A percentile compares a stretch with the other conserved stretches of the same genome.
Conservation (phyloP, 2,329 filamentous ascomycete species). For the Sporothrix brasiliensis region DNA sequence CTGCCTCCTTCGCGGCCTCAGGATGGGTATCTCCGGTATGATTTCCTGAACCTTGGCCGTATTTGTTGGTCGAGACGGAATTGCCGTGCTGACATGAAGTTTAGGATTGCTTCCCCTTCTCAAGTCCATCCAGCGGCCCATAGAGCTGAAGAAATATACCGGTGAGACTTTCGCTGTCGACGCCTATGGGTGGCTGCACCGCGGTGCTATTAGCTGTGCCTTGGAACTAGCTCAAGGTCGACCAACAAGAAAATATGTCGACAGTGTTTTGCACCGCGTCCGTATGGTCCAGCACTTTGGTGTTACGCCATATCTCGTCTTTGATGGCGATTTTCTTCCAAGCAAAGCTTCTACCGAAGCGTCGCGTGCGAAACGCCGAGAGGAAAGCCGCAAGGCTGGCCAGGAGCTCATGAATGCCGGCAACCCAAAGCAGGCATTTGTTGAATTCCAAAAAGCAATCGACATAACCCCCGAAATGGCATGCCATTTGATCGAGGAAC, state of each 20-base stretch:
- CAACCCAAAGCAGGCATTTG: constrained; percentile 75
- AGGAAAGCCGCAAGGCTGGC: constrained; percentile 74
- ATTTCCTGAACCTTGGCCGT: neutral
- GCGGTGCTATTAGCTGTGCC: constrained; percentile 86
- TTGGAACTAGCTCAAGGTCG: constrained; percentile 87
- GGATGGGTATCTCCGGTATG: constrained; percentile 38
- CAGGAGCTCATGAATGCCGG: constrained; percentile 80
- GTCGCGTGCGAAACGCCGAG: constrained; percentile 72
- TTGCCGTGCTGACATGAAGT: neutral
- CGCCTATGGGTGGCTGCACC: constrained; percentile 97
- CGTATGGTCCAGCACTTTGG: constrained; percentile 94
- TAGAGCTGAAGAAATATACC: constrained; percentile 80
- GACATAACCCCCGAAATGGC: constrained; percentile 98
- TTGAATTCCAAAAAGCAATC: constrained; percentile 90
- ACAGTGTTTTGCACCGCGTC: constrained; percentile 86
- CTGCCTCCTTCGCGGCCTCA: constrained; percentile 17
- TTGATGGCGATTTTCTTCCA: constrained; percentile 92
- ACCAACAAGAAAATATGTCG: constrained; percentile 85
- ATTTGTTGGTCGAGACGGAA: neutral
- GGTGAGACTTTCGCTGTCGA: constrained; percentile 94
- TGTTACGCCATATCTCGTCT: constrained; percentile 91
- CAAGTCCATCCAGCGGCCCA: constrained; percentile 93
- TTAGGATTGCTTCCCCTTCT: constrained; percentile 84
- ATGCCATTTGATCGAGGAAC: constrained; percentile 82
- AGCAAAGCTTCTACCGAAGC: constrained; percentile 89